Evolutionary conservation across 176 grass and related monocot genomes (phyloP).

Genomic region (Neostapfia colusana): DNA sequence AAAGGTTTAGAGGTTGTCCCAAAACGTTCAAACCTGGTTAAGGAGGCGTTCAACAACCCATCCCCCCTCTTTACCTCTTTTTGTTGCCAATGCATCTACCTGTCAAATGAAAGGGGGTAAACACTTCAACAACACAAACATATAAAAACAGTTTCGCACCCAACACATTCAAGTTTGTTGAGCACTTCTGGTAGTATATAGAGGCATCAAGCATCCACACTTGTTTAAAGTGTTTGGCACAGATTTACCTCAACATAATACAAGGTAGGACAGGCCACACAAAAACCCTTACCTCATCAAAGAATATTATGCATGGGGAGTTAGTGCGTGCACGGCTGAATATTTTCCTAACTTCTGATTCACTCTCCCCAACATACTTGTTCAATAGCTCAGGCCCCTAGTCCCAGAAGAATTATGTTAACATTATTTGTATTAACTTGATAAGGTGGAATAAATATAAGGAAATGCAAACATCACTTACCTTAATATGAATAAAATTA

Average conservation of each 20-base stretch:
- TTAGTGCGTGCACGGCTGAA: constrained; percentile 79
- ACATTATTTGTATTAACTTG: background rate
- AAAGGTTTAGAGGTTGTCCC: background rate
- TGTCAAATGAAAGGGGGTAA: constrained; percentile 35
- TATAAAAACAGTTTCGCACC: background rate
- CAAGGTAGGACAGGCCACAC: background rate
- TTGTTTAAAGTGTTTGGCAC: background rate
- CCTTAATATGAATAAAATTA: constrained; percentile 97
- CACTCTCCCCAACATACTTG: constrained; percentile 98
- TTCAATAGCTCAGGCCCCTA: constrained; percentile 93
- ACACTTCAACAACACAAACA: constrained; percentile 5
- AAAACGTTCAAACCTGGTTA: constrained; percentile 60
- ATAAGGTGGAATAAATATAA: constrained; percentile 6
- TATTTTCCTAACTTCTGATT: constrained; percentile 83
- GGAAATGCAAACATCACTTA: constrained; percentile 31
- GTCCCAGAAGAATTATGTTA: constrained; percentile 12
- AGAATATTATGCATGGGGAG: constrained; percentile 89
- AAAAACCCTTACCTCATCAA: constrained; percentile 66
- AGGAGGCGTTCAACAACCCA: constrained; percentile 79
- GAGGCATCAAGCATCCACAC: background rate
- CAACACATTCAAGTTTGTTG: background rate
- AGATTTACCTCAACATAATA: background rate
- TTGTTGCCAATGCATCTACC: constrained; percentile 91
- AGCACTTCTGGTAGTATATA: background rate
- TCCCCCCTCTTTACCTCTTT: constrained; percentile 72